Conservation (phyloP, 73 alveolate species). For the Paramecium biaurelia region DNA sequence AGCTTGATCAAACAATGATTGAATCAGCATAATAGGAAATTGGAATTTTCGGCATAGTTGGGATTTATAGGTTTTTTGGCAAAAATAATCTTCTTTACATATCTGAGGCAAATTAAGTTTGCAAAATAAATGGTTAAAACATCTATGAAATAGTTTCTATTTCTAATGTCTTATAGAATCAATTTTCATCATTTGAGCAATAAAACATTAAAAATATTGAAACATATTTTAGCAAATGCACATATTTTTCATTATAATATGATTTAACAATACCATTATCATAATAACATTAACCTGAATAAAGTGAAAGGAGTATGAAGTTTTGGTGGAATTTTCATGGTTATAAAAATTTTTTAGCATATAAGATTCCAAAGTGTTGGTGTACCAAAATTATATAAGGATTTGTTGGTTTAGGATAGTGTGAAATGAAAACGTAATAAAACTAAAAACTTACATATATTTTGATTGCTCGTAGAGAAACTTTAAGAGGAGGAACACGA, state of each 20-base stretch:
- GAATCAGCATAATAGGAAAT: background rate
- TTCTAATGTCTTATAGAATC: background rate
- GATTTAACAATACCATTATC: slow-evolving; percentile 11
- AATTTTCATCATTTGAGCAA: background rate
- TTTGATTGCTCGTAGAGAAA: slow-evolving; percentile 83
- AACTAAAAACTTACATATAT: slow-evolving; percentile 50
- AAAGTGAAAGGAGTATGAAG: slow-evolving; percentile 17
- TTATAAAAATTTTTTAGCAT: slow-evolving; percentile 36
- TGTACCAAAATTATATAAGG: slow-evolving; percentile 61
- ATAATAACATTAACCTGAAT: background rate
- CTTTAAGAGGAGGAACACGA: slow-evolving; percentile 95
- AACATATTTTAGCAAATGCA: background rate
- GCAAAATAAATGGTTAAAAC: background rate
- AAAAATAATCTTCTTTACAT: background rate
- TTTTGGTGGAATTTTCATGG: slow-evolving; percentile 68
- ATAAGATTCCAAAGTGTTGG: slow-evolving; percentile 63
- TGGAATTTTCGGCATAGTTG: background rate
- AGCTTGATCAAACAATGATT: background rate
- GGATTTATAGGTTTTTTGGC: background rate
- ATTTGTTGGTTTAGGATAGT: slow-evolving; percentile 50
- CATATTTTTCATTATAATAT: background rate
- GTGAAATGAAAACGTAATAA: background rate
- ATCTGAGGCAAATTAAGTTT: background rate
- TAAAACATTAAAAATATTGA: background rate
- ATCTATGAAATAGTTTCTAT: background rate